These are phyloP conservation scores for Sideroxylon spinosum DNA, from an alignment of 179 eudicot species.

Conservation along the genomic window DNA sequence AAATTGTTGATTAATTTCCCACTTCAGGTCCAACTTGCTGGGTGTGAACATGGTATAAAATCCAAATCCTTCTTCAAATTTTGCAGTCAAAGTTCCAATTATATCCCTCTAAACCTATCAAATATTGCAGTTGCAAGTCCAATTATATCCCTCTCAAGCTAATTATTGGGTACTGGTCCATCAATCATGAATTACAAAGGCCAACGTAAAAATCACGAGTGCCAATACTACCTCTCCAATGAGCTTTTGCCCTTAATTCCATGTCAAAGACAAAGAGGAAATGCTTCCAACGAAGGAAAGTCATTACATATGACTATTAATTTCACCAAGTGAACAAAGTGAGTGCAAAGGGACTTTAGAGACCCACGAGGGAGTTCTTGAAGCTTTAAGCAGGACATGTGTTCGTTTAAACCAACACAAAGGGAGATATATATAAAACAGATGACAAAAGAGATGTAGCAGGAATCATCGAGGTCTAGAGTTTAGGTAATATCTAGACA, in stretches of 20 bases:
- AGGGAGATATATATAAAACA: not conserved
- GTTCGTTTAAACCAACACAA: not conserved
- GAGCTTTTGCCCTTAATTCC: not conserved
- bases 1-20: not conserved
- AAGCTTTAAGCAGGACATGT: not conserved
- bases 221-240: not conserved
- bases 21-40: not conserved
- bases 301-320: not conserved
- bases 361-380: not conserved
- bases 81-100: not conserved
- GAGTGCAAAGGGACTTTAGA: not conserved
- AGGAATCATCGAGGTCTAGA: not conserved
- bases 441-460: not conserved
- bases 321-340: not conserved
- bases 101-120: not conserved
- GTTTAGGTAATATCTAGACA: not conserved
- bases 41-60: not conserved
- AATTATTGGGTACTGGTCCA: too few species aligned
- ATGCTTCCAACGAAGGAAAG: slow-evolving; percentile 1
- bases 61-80: not conserved
- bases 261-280: not conserved
- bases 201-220: too few species aligned
- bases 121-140: not conserved
- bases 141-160: not conserved
- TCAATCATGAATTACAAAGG: not conserved